These are phyloP conservation scores for Periconia digitata DNA, from an alignment of 2,329 filamentous ascomycete genomes.

Conservation along the genomic window DNA sequence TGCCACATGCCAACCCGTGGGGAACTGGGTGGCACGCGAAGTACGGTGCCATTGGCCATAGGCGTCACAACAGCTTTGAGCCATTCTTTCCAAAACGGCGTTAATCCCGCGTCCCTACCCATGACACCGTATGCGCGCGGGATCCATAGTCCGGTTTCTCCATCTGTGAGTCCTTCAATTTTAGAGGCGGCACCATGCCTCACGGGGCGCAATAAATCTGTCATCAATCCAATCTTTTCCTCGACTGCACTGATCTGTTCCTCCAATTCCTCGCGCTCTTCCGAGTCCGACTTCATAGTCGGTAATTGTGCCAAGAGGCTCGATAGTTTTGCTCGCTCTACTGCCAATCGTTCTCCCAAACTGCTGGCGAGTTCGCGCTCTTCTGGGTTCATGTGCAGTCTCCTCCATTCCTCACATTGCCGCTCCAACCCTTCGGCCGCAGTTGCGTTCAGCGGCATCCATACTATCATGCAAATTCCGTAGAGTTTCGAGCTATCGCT, in stretches of 20 bases:
- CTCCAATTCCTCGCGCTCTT: slow-evolving; percentile 80
- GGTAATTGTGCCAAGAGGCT: slow-evolving; percentile 83
- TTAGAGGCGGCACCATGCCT: slow-evolving; percentile 93
- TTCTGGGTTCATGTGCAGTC: slow-evolving; percentile 78
- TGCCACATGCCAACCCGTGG: slow-evolving; percentile 94
- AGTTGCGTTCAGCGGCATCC: slow-evolving; percentile 81
- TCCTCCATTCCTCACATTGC: slow-evolving; percentile 55
- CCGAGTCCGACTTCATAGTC: slow-evolving; percentile 75
- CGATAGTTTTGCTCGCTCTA: slow-evolving; percentile 86
- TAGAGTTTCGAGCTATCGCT: slow-evolving; percentile 91
- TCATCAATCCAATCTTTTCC: slow-evolving; percentile 96
- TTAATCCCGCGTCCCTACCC: slow-evolving; percentile 78
- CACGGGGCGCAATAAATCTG: slow-evolving; percentile 88
- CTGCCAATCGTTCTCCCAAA: slow-evolving; percentile 81
- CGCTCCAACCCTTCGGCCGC: slow-evolving; percentile 82
- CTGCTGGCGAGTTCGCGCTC: slow-evolving; percentile 92
- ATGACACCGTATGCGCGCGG: slow-evolving; percentile 91
- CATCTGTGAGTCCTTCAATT: slow-evolving; percentile 93
- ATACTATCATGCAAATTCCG: slow-evolving; percentile 87
- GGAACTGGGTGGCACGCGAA: slow-evolving; percentile 83
- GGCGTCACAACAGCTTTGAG: slow-evolving; percentile 89
- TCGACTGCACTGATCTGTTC: slow-evolving; percentile 95
- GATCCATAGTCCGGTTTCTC: slow-evolving; percentile 94
- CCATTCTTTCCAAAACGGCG: slow-evolving; percentile 98
- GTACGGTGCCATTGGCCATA: slow-evolving; percentile 84